Evolutionary conservation across 2,329 filamentous ascomycete species (phyloP), one percentile per base, ranked within the genome.

Genomic region (Hypoxylon sp.): DNA sequence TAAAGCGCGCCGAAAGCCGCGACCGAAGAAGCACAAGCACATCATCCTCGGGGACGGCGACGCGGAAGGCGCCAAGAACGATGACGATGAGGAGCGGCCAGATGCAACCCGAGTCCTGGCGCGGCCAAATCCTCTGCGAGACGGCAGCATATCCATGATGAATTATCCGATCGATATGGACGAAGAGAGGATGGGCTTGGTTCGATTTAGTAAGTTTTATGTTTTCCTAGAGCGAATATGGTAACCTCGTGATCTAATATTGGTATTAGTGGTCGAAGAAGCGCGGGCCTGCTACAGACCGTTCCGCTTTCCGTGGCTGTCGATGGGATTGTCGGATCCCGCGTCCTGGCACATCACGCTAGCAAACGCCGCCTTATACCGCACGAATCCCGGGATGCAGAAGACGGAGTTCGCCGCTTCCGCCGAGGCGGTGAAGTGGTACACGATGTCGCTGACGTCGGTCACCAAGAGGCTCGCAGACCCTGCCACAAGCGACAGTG

Each of bases 271-370:
- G 52, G 67, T 73, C 48, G 61, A 69, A 2, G 70, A 72, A 34
- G 67, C 69, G 6, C 63, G 50, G n/a, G 51, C 34, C 10, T 51
- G 48, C 0, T 71, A 70, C 55, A 59, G 53, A 28, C 72, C 72
- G 1, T 74, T 74, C 44, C 68, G 67, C 19, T 65, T 70, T 15
- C 64, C 68, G 15, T 74, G 72, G 72, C 37, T 74, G 17, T 62
- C 68, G 4, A 70, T 72, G 51, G 71, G 70, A 1, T 20, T 74
- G 30, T 69, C 69, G 6, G 70, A 73, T 54, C 24, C 67, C 7
- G 68, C 70, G 3, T 67, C 72, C 8, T 74, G 71, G 68, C 41
- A 73, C 32, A 73, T 74, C 34, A 74, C 72, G 6, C 24, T 74
- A 15, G 72, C 72, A 7, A 73, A 74, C 37, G 70, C 70, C 1